Evolutionary conservation across 352 stramenopile genomes (phyloP), one percentile per base, ranked within the genome.

Genomic region (Elongisporangium undulatum): DNA sequence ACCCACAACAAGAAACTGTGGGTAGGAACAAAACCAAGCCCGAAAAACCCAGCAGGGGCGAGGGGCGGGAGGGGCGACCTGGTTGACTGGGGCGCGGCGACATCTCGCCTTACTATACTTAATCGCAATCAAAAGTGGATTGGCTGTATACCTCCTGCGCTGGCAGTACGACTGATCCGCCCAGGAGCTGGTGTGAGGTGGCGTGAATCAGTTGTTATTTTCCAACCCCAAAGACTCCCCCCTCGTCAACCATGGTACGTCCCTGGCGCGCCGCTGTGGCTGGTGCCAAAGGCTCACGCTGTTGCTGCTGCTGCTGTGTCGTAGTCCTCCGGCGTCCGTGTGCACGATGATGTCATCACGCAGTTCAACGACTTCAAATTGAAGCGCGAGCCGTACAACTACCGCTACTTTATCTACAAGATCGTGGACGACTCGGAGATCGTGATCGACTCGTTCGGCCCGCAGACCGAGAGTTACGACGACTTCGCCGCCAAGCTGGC

Each of bases 361-460:
- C 85, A 97, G 73, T 98, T 98, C 77, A 90, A 97, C 62, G 83
- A 95, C 65, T 98, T 98, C 75, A 98, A 98, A 80, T 82, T 98
- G 21, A 92, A 97, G 77, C 79, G 89, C 61, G 87, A 88, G 56
- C 89, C 88, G 56, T 77, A 95, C 75, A 96, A 98, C 69, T 92
- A 86, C 72, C 90, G 93, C 62, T 98, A 97, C 89, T 97, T 98
- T 68, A 95, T 97, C 74, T 98, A 97, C 85, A 96, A 97, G 82
- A 98, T 98, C 66, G 87, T 94, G 58, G 79, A 84, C 61, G 84
- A 98, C 77, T 85, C 77, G 68, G 89, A 98, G 74, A 97, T 98
- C 58, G 84, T 96, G 49, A 97, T 98, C 69, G 91, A 97, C 39
- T 86, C 88, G 26, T 85, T 78, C 45, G 92, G 92, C 26, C 71